Conservation (phyloP, 2,329 filamentous ascomycete species). For the Aspergillus carbonarius region DNA sequence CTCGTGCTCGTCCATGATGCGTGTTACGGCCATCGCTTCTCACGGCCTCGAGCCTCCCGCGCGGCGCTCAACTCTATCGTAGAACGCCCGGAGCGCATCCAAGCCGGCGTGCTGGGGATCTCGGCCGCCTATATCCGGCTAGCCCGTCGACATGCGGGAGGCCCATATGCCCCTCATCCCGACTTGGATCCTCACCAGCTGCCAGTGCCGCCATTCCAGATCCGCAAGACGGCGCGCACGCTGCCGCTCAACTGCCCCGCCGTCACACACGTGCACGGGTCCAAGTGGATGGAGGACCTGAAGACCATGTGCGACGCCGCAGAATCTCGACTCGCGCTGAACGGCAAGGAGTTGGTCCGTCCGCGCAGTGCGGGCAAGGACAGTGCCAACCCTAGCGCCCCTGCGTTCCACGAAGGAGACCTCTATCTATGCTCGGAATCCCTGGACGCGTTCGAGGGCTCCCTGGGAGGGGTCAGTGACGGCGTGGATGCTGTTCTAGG, state of each 20-base stretch:
- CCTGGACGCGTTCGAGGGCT: conserved; percentile 81
- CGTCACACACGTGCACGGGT: conserved; percentile 88
- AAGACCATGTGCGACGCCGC: conserved; percentile 80
- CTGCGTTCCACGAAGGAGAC: conserved; percentile 79
- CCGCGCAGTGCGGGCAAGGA: conserved; percentile 46
- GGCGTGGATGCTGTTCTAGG: conserved; percentile 83
- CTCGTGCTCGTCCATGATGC: conserved; percentile 87
- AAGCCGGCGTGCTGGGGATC: conserved; percentile 77
- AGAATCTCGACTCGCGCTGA: conserved; percentile 71
- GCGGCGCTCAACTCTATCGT: conserved; percentile 76
- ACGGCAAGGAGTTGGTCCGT: conserved; percentile 74
- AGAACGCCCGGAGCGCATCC: conserved; percentile 87
- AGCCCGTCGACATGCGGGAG: conserved; percentile 74
- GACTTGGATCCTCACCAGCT: conserved; percentile 55
- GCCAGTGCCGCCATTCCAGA: conserved; percentile 72
- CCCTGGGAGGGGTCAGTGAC: conserved; percentile 88
- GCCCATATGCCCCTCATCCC: conserved; percentile 66
- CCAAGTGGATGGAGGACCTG: conserved; percentile 90
- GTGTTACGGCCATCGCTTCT: conserved; percentile 91
- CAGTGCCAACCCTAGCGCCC: conserved; percentile 41
- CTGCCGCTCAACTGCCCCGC: conserved; percentile 70
- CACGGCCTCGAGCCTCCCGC: conserved; percentile 74
- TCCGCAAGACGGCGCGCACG: conserved; percentile 73
- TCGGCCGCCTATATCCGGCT: conserved; percentile 88
- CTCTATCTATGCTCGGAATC: conserved; percentile 88